These are phyloP conservation scores for Phytophthora cryptogea DNA, from an alignment of 352 stramenopile species.

Conservation along the genomic window DNA sequence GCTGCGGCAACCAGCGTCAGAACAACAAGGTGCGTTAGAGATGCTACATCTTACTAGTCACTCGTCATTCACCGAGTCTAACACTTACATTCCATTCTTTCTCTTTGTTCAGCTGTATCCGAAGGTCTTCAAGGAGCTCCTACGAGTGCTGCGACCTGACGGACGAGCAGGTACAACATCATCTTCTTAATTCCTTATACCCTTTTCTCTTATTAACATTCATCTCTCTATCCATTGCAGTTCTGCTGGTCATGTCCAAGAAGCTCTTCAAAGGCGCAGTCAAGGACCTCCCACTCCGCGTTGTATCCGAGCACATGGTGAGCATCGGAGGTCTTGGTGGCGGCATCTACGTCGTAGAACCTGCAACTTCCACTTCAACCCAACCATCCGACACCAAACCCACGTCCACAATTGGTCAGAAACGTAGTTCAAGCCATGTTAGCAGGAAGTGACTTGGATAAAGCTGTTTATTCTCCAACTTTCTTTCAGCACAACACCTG, in stretches of 20 bases:
- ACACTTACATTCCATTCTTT: neutral
- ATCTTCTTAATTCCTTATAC: neutral
- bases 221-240: constrained; percentile 17
- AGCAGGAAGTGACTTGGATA: neutral
- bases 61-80: neutral
- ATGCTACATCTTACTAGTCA: no score
- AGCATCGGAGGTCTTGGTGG: constrained; percentile 74
- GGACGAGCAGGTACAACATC: constrained; percentile 47
- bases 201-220: neutral
- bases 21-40: constrained; percentile 58
- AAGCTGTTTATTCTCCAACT: no score
- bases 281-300: constrained; percentile 41
- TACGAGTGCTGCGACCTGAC: constrained; percentile 58
- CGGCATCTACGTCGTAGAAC: constrained; percentile 66
- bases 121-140: constrained; percentile 73
- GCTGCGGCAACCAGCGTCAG: constrained; percentile 68
- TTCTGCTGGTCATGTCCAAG: constrained; percentile 82
- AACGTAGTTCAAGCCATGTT: constrained; percentile 25
- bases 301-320: constrained; percentile 60
- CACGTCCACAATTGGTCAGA: constrained; percentile 28
- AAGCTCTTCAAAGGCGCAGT: constrained; percentile 71
- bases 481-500: no score
- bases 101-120: constrained; percentile 62
- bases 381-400: constrained; percentile 11
- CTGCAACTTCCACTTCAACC: constrained; percentile 6